Base-by-base conservation (phyloP, 1,139 yeast species). In the Protomyces arabidopsidicola region DNA sequence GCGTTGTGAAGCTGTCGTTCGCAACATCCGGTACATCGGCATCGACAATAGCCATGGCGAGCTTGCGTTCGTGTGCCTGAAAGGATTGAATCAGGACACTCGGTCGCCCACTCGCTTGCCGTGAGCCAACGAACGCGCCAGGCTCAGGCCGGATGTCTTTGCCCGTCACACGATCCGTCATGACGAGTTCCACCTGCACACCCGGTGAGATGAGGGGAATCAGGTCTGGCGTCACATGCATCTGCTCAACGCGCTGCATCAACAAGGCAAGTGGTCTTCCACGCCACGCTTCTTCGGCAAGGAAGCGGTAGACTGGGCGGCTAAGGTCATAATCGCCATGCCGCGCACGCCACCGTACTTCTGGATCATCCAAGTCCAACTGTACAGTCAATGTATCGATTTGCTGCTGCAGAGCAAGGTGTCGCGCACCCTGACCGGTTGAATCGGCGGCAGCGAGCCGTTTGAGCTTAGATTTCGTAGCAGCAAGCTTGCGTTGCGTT, bases 191-290 rank as follows among this genome's bases (percentile, higher is more conserved):
- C 9, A 93, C 90, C 61, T 88, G 89, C 16, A 84, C 95, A 68
- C 80, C 77, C 20, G 98, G 98, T n/a, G 82, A 85, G 65, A 93
- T 76, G 0, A 98, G 90, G 27, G 98, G 95, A 73, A 93, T 74
- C 1, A 98, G 90, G 73, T 93, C 98, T 35, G 98, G 98, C 68
- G 95, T 88, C 60, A 90, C 90, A 60, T 82, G 82, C 69, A 90
- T 77, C 66, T 88, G 86, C 76, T 93, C 98, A 66, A 95, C 76
- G 77, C 98, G 84, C 77, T 93, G 98, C 89, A 89, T 87, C 64
- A 85, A 78, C 63, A 88, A 72, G 84, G 87, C 85, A 74, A 83
- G 81, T 58, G 83, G 86, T 68, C 85, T 79, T 9, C 79, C 75
- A 72, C 83, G 81, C 97, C 98, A 93, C 69, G 86, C 82, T 67